Evolutionary conservation across 768 basidiomycete species (phyloP).

Genomic region (Chalciporus chontae): DNA sequence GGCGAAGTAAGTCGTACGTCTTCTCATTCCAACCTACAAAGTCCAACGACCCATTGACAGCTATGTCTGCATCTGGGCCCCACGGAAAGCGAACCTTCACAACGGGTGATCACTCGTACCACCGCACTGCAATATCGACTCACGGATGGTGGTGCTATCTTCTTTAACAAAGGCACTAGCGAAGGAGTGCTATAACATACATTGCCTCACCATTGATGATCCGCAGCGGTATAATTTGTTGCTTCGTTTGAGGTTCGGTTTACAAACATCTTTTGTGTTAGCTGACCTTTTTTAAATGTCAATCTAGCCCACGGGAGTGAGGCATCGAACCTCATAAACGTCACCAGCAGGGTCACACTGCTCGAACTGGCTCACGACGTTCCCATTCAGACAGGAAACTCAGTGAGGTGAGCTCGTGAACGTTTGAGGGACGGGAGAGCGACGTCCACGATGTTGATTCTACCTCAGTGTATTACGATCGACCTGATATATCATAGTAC

Average conservation of each 20-base stretch:
- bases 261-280: too few species aligned
- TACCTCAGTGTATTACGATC: background rate
- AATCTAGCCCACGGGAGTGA: too few species aligned
- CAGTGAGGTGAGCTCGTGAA: background rate
- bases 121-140: constrained; percentile 68
- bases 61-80: constrained; percentile 61
- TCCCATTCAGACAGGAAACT: background rate
- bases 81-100: constrained; percentile 27
- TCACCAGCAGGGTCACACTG: background rate
- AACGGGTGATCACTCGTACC: constrained; percentile 46
- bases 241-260: background rate
- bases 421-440: background rate
- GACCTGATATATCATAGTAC: background rate
- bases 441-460: background rate
- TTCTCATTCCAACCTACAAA: background rate
- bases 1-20: constrained; percentile 53
- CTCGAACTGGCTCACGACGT: too few species aligned
- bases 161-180: constrained; percentile 73
- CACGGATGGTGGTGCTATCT: constrained; percentile 59
- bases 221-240: background rate
- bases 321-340: background rate
- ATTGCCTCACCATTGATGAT: background rate
- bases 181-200: constrained; percentile 52
- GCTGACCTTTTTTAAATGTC: too few species aligned
- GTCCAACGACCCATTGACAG: constrained; percentile 31